These are phyloP conservation scores for Daedalea quercina DNA, from an alignment of 768 basidiomycete species.

Conservation along the genomic window DNA sequence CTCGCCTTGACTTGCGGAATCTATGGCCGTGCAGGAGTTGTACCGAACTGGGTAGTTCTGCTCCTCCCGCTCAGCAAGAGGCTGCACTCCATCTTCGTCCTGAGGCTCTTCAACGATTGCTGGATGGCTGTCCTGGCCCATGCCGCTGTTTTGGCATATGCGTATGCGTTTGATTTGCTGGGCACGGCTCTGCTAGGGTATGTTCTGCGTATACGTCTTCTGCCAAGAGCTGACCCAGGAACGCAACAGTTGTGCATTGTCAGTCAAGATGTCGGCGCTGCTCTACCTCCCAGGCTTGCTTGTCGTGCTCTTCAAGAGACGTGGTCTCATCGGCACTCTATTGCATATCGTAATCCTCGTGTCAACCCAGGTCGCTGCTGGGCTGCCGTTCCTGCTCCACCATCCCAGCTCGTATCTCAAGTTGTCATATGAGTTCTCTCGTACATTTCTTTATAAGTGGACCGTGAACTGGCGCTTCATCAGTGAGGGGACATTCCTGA, in stretches of 20 bases:
- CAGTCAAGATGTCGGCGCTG: constrained; percentile 92
- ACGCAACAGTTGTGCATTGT: constrained; percentile 63
- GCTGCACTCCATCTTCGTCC: constrained; percentile 86
- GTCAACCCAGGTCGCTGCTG: constrained; percentile 54
- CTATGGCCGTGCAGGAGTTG: constrained; percentile 51
- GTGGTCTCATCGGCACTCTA: constrained; percentile 47
- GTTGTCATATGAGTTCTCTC: constrained; percentile 80
- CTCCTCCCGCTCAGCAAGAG: constrained; percentile 85
- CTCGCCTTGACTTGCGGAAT: constrained; percentile 61
- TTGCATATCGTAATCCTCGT: constrained; percentile 41
- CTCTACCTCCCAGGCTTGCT: constrained; percentile 87
- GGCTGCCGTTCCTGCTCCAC: constrained; percentile 60
- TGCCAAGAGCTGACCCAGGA: background rate
- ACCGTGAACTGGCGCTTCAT: constrained; percentile 97
- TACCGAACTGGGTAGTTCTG: constrained; percentile 68
- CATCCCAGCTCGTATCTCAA: constrained; percentile 59
- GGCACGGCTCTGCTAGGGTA: constrained; percentile 74
- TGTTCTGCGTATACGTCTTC: constrained; percentile 15
- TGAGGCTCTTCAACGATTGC: constrained; percentile 94
- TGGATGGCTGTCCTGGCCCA: constrained; percentile 71
- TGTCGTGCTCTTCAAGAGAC: constrained; percentile 72
- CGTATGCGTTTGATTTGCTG: constrained; percentile 48
- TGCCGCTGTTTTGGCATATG: constrained; percentile 60
- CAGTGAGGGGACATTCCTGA: constrained; percentile 69
- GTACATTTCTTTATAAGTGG: constrained; percentile 92